Conservation (phyloP, 1,284 basidiomycete genomes). For the Ganoderma resinaceum region DNA sequence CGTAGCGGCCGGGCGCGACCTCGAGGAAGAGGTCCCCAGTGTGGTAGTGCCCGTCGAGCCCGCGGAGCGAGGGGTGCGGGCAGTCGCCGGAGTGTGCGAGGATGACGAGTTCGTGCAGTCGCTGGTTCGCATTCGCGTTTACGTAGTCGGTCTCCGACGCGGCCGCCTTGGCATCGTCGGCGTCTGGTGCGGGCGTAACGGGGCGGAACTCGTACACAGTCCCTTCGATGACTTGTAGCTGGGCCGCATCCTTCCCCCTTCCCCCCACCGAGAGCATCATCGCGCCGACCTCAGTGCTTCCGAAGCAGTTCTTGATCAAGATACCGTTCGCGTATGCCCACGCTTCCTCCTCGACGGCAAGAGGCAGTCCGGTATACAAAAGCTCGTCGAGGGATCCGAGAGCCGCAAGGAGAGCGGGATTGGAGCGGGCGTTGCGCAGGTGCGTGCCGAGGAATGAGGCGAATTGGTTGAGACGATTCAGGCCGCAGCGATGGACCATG, state of each 20-base stretch:
- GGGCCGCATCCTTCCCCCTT: slow-evolving; percentile 43
- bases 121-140: slow-evolving; percentile 47
- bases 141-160: slow-evolving; percentile 51
- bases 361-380: slow-evolving; percentile 37
- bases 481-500: slow-evolving; percentile 50
- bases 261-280: slow-evolving; percentile 65
- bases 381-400: slow-evolving; percentile 47
- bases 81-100: slow-evolving; percentile 70
- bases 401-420: slow-evolving; percentile 64
- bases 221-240: slow-evolving; percentile 59
- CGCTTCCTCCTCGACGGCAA: slow-evolving; percentile 50
- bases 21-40: slow-evolving; percentile 80
- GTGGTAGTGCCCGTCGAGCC: slow-evolving; percentile 70
- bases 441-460: slow-evolving; percentile 69
- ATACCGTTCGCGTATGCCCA: slow-evolving; percentile 66
- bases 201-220: slow-evolving; percentile 67
- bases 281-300: slow-evolving; percentile 77
- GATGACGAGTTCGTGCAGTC: slow-evolving; percentile 70
- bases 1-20: slow-evolving; percentile 56
- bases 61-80: slow-evolving; percentile 61
- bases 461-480: slow-evolving; percentile 79
- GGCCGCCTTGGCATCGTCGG: slow-evolving; percentile 30
- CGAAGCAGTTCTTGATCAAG: slow-evolving; percentile 71
- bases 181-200: slow-evolving; percentile 44
- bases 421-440: slow-evolving; percentile 61